A percentile compares a stretch with the other conserved stretches of the same genome.
These are phyloP conservation scores for Tilletia walkeri DNA, from an alignment of 1,284 basidiomycete genomes.

Conservation along the genomic window DNA sequence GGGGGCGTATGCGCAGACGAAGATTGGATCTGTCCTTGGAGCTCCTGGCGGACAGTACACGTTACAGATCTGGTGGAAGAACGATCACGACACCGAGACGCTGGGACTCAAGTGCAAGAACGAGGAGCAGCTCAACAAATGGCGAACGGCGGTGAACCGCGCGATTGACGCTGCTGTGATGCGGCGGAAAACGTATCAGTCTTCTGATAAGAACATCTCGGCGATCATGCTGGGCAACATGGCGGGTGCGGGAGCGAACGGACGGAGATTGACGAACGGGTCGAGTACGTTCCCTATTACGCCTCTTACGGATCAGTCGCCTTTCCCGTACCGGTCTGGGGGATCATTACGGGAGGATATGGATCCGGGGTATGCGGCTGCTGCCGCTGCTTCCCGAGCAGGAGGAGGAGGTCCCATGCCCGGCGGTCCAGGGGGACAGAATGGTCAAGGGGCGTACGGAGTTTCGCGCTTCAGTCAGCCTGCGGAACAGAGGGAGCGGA, in stretches of 20 bases:
- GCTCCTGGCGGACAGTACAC: constrained; percentile 51
- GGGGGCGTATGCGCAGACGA: constrained; percentile 61
- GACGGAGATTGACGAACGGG: constrained; percentile 35
- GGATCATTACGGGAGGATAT: constrained; percentile 9
- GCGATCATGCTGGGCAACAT: constrained; percentile 32
- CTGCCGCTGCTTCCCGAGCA: neutral
- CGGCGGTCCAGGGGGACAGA: neutral
- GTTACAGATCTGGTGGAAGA: constrained; percentile 87
- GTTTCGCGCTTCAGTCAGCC: constrained; percentile 29
- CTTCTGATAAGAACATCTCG: constrained; percentile 17
- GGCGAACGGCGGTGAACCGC: constrained; percentile 84
- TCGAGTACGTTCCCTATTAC: constrained; percentile 46
- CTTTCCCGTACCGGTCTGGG: constrained; percentile 20
- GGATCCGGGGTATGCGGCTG: constrained; percentile 7
- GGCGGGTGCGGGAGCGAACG: constrained; percentile 40
- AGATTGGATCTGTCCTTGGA: constrained; percentile 23
- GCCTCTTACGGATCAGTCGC: constrained; percentile 38
- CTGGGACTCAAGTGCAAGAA: constrained; percentile 90
- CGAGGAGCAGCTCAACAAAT: constrained; percentile 88
- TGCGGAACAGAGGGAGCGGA: constrained; percentile 37
- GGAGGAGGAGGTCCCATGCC: neutral
- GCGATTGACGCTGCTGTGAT: constrained; percentile 66
- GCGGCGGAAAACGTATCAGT: constrained; percentile 24
- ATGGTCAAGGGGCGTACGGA: neutral
- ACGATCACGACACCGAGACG: constrained; percentile 82